A percentile compares a stretch with the other conserved stretches of the same genome.
Evolutionary conservation across 176 grass and related monocot genomes (phyloP).

Genomic region (Cymbopogon citratus): DNA sequence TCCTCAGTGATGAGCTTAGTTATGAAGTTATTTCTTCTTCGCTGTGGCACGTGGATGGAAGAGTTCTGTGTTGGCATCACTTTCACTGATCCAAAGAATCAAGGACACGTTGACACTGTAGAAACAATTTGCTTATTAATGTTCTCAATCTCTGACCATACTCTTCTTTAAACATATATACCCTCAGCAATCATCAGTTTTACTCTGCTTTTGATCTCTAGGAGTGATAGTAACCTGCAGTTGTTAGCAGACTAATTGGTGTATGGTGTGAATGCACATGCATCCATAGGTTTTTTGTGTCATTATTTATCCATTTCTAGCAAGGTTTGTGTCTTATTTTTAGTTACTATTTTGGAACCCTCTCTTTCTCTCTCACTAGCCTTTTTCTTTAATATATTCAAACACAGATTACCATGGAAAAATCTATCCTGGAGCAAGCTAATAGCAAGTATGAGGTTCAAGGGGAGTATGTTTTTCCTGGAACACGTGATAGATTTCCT

Average conservation of each 20-base stretch:
- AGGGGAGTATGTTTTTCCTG: conserved; percentile 94
- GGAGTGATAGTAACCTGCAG: not conserved
- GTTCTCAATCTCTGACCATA: not conserved
- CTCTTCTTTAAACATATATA: not conserved
- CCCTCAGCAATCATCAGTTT: not conserved
- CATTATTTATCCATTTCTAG: conserved; percentile 6
- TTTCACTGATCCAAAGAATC: not conserved
- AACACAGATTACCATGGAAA: conserved; percentile 90
- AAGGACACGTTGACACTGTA: not conserved
- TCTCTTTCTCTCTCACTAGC: not conserved
- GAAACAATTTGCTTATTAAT: not conserved
- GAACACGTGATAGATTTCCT: conserved; percentile 80
- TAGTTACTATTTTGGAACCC: not conserved
- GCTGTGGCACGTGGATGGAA: not conserved
- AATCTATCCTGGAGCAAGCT: conserved; percentile 88
- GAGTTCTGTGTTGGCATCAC: not conserved
- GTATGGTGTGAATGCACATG: not conserved
- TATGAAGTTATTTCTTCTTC: not conserved
- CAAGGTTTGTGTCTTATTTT: conserved; percentile 16
- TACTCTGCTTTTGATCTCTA: not conserved
- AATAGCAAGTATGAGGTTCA: conserved; percentile 94
- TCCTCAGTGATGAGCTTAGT: not conserved
- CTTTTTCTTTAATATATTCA: conserved; percentile 32
- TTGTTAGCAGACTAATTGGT: not conserved
- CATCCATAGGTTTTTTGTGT: conserved; percentile 10